These are phyloP conservation scores for Phialophora expanda DNA, from an alignment of 2,329 filamentous ascomycete species.

Conservation along the genomic window DNA sequence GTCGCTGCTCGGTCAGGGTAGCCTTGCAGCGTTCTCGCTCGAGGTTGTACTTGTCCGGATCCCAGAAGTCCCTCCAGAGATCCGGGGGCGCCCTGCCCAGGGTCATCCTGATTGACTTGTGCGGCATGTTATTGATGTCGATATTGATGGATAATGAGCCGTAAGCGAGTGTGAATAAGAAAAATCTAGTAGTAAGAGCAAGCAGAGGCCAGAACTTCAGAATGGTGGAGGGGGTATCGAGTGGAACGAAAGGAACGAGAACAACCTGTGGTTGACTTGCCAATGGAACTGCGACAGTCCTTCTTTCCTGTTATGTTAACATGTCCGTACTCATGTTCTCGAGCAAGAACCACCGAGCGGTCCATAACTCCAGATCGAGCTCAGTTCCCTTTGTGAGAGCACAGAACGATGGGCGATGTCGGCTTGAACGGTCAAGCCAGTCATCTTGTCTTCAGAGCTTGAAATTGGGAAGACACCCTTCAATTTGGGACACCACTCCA, in stretches of 20 bases:
- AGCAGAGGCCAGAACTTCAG: neutral
- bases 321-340: neutral
- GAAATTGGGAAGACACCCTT: neutral
- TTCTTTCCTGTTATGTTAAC: neutral
- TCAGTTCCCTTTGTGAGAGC: neutral
- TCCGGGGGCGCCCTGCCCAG: neutral
- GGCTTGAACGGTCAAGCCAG: neutral
- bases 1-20: slow-evolving; percentile 3
- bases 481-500: too few relatives aligned
- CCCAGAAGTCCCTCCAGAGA: slow-evolving; percentile 11
- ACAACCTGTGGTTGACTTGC: neutral
- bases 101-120: slow-evolving; percentile 8
- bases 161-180: neutral
- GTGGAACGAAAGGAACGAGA: neutral
- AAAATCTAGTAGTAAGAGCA: neutral
- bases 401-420: neutral
- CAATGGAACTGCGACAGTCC: neutral
- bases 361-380: neutral
- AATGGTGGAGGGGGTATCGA: neutral
- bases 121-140: slow-evolving; percentile 19
- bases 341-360: neutral
- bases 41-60: slow-evolving; percentile 7
- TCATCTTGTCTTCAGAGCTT: neutral
- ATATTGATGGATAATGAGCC: neutral
- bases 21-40: slow-evolving; percentile 12